Percentiles rank a stretch among this genome's conserved stretches.
Conservation (phyloP, 2,329 filamentous ascomycete species). For the Colletotrichum karsti region DNA sequence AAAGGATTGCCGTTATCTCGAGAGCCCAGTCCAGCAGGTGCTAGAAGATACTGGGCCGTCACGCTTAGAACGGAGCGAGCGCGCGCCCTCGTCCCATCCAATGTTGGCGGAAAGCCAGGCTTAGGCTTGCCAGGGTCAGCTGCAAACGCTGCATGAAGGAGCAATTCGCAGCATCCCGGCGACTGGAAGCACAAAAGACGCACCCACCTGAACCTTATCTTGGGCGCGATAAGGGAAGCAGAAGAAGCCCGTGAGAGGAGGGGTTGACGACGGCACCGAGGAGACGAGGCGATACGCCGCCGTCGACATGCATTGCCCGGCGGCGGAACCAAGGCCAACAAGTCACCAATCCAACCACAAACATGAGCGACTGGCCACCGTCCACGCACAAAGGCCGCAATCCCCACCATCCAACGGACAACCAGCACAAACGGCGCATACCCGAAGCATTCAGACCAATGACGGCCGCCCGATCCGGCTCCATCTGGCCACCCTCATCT, state of each 20-base stretch:
- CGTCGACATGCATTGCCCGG: not conserved
- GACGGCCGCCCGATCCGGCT: constrained; percentile 19
- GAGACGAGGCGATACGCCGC: not conserved
- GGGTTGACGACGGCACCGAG: not conserved
- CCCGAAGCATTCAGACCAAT: constrained; percentile 11
- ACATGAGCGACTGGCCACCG: constrained; percentile 16
- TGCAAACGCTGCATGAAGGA: constrained; percentile 23
- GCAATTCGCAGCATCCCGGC: constrained; percentile 14
- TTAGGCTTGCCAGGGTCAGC: not conserved
- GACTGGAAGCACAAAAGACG: constrained; percentile 20
- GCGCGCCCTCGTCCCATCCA: not conserved
- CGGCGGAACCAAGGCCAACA: not conserved
- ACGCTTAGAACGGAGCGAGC: not conserved
- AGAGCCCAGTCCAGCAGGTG: constrained; percentile 1
- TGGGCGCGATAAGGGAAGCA: not conserved
- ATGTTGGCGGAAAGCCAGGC: not conserved
- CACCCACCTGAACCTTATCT: constrained; percentile 22
- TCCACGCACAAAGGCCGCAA: constrained; percentile 29
- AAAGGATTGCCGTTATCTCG: not conserved
- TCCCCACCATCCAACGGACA: constrained; percentile 10
- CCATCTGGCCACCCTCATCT: constrained; percentile 29
- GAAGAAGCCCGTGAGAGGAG: not conserved
- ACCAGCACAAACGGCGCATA: constrained; percentile 22
- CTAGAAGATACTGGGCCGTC: constrained; percentile 8
- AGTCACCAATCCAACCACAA: not conserved